A percentile compares a stretch with the other conserved stretches of the same genome.
Evolutionary conservation across 2,329 filamentous ascomycete genomes (phyloP).

Genomic region (Nemania diffusa): DNA sequence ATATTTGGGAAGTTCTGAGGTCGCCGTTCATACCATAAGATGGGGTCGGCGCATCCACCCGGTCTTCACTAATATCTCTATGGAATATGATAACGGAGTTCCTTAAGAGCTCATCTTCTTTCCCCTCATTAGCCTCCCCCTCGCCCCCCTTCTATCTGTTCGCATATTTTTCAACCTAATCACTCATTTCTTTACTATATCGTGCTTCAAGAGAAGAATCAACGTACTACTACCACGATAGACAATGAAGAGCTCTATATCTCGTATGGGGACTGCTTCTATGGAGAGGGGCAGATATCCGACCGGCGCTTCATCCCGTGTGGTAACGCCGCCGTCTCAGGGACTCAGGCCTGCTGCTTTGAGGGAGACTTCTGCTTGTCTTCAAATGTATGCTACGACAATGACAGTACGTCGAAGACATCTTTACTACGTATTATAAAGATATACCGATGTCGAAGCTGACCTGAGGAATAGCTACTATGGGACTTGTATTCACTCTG

Average conservation of each 20-base stretch:
- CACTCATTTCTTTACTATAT: background rate
- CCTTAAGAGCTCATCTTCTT: background rate
- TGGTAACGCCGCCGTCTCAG: slow-evolving; percentile 40
- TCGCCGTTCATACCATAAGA: slow-evolving; percentile 12
- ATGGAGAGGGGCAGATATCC: slow-evolving; percentile 40
- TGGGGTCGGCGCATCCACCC: background rate
- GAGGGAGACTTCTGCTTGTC: slow-evolving; percentile 42
- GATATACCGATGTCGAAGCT: slow-evolving; percentile 10
- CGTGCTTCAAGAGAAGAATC: background rate
- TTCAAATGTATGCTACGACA: slow-evolving; percentile 41
- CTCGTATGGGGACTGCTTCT: slow-evolving; percentile 43
- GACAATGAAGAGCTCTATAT: slow-evolving; percentile 38
- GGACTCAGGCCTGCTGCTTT: slow-evolving; percentile 42
- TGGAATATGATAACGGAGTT: background rate
- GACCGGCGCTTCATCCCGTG: slow-evolving; percentile 42
- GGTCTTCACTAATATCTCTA: too few relatives aligned
- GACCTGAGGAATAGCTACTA: slow-evolving; percentile 35
- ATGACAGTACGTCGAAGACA: slow-evolving; percentile 36
- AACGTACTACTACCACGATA: slow-evolving; percentile 20
- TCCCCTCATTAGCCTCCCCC: too few relatives aligned
- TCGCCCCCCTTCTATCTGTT: background rate
- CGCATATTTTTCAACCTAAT: background rate
- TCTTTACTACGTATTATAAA: background rate
- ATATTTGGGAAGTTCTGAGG: background rate
- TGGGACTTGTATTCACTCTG: too few relatives aligned